A percentile compares a stretch with the other conserved stretches of the same genome.
Conservation (phyloP, 306 rosid species). For the Dalbergia cultrata region DNA sequence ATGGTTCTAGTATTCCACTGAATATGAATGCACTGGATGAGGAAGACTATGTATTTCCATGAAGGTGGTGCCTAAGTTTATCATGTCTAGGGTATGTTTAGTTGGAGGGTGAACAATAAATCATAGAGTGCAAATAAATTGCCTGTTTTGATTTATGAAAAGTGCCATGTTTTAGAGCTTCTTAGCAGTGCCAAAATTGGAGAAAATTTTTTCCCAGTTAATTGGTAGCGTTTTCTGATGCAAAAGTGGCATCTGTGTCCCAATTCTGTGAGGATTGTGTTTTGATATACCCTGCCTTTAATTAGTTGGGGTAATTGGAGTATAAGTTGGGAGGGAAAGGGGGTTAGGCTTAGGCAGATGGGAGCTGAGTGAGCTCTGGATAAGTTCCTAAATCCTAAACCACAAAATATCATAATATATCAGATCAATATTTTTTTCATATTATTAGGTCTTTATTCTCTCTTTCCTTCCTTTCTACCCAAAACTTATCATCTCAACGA, state of each 20-base stretch:
- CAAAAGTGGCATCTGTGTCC: neutral
- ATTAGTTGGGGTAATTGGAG: no score
- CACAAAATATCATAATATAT: no score
- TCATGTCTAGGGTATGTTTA: neutral
- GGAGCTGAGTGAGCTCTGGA: no score
- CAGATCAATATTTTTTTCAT: no score
- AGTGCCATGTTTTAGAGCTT: constrained; percentile 13
- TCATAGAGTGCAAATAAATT: constrained; percentile 3
- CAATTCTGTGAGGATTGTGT: neutral
- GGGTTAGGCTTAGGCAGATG: no score
- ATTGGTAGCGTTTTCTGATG: neutral
- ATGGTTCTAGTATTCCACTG: constrained; percentile 3
- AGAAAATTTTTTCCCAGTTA: neutral
- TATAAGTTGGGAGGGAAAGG: no score
- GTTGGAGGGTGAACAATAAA: no score
- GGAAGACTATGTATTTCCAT: neutral
- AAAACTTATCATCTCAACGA: no score
- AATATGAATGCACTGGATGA: neutral
- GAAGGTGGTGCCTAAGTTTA: neutral
- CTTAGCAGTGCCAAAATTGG: constrained; percentile 5
- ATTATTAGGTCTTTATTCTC: no score
- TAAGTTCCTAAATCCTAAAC: no score
- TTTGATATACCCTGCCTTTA: neutral
- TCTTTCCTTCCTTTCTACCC: no score
- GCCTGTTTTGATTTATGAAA: no score